Evolutionary conservation across 108 stramenopile species (phyloP).

Genomic region (Skeletonema marinoi): DNA sequence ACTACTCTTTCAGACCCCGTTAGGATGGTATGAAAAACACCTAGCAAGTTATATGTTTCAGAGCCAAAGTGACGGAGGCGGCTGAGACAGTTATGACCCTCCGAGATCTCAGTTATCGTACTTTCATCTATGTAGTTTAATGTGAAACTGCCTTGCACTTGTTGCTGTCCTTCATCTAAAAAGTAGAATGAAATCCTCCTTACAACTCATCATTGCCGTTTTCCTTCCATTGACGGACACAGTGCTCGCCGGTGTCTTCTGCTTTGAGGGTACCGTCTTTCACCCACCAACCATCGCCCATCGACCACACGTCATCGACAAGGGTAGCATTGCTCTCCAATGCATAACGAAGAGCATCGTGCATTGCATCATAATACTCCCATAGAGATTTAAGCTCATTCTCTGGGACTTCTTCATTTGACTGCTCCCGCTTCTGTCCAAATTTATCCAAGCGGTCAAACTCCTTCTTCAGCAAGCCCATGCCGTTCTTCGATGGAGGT

Average conservation of each 20-base stretch:
- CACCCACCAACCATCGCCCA: constrained; percentile 37
- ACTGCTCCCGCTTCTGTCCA: neutral
- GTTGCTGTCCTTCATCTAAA: too few relatives aligned
- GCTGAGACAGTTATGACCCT: too few relatives aligned
- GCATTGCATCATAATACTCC: constrained; percentile 42
- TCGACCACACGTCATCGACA: constrained; percentile 36
- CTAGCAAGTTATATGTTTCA: too few relatives aligned
- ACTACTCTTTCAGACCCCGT: too few relatives aligned
- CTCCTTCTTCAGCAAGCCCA: constrained; percentile 22
- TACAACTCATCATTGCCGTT: neutral
- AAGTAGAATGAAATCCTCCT: neutral
- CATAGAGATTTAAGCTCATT: constrained; percentile 28
- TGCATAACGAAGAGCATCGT: constrained; percentile 18
- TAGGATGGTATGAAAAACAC: too few relatives aligned
- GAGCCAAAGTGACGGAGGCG: too few relatives aligned
- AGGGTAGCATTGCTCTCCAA: constrained; percentile 18
- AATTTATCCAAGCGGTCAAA: constrained; percentile 15
- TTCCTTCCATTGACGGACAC: neutral
- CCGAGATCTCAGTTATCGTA: too few relatives aligned
- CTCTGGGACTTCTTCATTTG: neutral
- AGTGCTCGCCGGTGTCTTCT: constrained; percentile 13
- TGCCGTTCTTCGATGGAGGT: constrained; percentile 38
- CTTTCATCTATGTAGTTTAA: too few relatives aligned
- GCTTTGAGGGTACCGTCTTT: constrained; percentile 25
- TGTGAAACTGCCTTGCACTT: too few relatives aligned